Conservation (phyloP, 441 rosid genomes). For the Melastoma candidum region DNA sequence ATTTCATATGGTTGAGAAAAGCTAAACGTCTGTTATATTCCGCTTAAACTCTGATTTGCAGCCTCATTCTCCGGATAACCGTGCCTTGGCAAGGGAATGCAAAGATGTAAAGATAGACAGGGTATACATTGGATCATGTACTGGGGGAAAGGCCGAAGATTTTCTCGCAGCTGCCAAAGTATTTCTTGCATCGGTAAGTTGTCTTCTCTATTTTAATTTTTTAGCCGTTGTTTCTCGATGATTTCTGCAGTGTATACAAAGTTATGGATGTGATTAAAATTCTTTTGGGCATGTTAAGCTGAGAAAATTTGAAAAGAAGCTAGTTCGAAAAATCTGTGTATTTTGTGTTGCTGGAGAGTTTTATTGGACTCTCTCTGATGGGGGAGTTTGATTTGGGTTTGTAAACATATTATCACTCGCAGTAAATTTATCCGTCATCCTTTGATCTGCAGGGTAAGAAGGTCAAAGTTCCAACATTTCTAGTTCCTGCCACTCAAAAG, state of each 20-base stretch:
- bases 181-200: slow-evolving; percentile 64
- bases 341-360: too few relatives aligned
- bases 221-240: background rate
- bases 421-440: background rate
- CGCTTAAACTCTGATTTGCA: slow-evolving; percentile 21
- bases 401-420: too few relatives aligned
- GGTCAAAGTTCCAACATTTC: slow-evolving; percentile 95
- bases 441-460: slow-evolving; percentile 56
- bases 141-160: slow-evolving; percentile 96
- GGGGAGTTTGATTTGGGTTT: too few relatives aligned
- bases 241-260: too few relatives aligned
- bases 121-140: slow-evolving; percentile 95
- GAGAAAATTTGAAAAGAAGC: too few relatives aligned
- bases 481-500: slow-evolving; percentile 97
- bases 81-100: slow-evolving; percentile 97
- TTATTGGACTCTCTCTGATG: too few relatives aligned
- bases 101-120: slow-evolving; percentile 96
- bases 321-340: too few relatives aligned
- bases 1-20: too few relatives aligned
- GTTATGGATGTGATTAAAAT: too few relatives aligned
- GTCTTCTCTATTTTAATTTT: background rate
- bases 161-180: slow-evolving; percentile 93
- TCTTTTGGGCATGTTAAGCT: too few relatives aligned
- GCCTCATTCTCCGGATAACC: slow-evolving; percentile 99
- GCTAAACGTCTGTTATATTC: background rate